phyloP scores from a whole-genome alignment of 2,329 filamentous ascomycete genomes.

The Erysiphe neolycopersici region DNA sequence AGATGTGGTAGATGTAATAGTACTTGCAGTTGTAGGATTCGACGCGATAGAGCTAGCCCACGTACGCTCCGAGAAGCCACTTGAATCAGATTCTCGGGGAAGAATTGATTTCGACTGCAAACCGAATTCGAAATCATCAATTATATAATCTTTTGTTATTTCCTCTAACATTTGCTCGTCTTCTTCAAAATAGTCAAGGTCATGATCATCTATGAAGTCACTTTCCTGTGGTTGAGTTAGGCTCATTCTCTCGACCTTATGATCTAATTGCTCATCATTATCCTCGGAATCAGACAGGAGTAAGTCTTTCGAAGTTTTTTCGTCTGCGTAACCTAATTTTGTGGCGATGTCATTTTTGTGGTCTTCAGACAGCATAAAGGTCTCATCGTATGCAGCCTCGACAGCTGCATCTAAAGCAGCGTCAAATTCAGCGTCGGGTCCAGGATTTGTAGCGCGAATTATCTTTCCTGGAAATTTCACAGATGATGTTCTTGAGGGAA shows the following conservation, averaged over 20 bases:
- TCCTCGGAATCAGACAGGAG: slow-evolving; percentile 47
- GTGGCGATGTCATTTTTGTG: slow-evolving; percentile 21
- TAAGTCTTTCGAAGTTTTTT: slow-evolving; percentile 50
- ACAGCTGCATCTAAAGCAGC: slow-evolving; percentile 85
- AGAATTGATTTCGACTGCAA: slow-evolving; percentile 38
- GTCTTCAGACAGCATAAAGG: slow-evolving; percentile 36
- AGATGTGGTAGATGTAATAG: slow-evolving; percentile 42
- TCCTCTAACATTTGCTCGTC: slow-evolving; percentile 58
- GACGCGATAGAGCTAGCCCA: slow-evolving; percentile 60
- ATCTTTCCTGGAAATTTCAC: slow-evolving; percentile 40
- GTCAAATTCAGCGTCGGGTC: slow-evolving; percentile 75
- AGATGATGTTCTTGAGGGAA: slow-evolving; percentile 56
- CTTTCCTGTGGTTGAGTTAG: slow-evolving; percentile 6
- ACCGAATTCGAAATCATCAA: slow-evolving; percentile 61
- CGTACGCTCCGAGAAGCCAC: slow-evolving; percentile 46
- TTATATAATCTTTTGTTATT: slow-evolving; percentile 58
- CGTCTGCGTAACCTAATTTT: slow-evolving; percentile 36
- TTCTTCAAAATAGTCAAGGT: slow-evolving; percentile 29
- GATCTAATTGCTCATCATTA: slow-evolving; percentile 31
- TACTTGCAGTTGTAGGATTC: slow-evolving; percentile 41
- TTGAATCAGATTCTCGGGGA: slow-evolving; percentile 60
- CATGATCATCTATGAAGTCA: slow-evolving; percentile 31
- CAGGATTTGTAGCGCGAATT: slow-evolving; percentile 38
- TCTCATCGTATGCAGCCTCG: slow-evolving; percentile 85
- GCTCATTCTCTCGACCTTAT: slow-evolving; percentile 28